Conservation (phyloP, 176 grass and related monocot genomes). For the Triticum urartu region DNA sequence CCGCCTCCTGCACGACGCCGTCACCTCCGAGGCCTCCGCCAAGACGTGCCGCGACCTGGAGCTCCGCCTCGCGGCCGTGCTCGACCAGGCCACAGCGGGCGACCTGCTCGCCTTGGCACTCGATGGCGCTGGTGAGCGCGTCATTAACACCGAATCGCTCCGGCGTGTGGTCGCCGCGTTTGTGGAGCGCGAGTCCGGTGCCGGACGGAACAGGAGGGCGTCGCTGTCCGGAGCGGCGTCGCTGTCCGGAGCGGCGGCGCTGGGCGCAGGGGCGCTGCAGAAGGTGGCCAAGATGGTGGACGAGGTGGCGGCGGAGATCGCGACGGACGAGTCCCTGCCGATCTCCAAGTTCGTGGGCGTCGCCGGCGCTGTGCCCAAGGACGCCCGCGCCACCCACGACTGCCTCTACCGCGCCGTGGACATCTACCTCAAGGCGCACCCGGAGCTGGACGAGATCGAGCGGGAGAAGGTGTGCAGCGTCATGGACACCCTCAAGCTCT, state of each 20-base stretch:
- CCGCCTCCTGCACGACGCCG: constrained; percentile 54
- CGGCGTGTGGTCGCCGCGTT: constrained; percentile 58
- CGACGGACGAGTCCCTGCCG: constrained; percentile 56
- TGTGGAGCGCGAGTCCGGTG: constrained; percentile 40
- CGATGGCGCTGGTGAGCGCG: constrained; percentile 40
- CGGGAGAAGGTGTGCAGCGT: constrained; percentile 91
- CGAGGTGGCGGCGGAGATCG: constrained; percentile 68
- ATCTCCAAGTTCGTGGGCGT: constrained; percentile 71
- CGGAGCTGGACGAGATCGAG: constrained; percentile 67
- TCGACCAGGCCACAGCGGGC: constrained; percentile 48
- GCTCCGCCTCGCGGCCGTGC: constrained; percentile 54
- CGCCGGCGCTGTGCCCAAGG: constrained; percentile 60
- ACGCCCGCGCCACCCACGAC: constrained; percentile 55
- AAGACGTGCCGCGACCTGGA: constrained; percentile 60
- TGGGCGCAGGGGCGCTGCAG: constrained; percentile 38
- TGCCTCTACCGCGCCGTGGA: constrained; percentile 60
- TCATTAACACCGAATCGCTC: constrained; percentile 51
- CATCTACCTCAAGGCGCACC: constrained; percentile 81
- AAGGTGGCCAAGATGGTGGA: constrained; percentile 61
- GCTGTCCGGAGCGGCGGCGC: not conserved
- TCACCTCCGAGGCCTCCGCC: constrained; percentile 21
- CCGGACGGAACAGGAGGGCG: constrained; percentile 4
- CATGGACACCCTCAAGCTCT: constrained; percentile 76
- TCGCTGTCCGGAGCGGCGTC: constrained; percentile 21
- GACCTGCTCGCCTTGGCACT: constrained; percentile 59